Percentiles rank a stretch among this genome's conserved stretches.
phyloP scores from a whole-genome alignment of 2,329 filamentous ascomycete species.

The Hymenoscyphus albidus region DNA sequence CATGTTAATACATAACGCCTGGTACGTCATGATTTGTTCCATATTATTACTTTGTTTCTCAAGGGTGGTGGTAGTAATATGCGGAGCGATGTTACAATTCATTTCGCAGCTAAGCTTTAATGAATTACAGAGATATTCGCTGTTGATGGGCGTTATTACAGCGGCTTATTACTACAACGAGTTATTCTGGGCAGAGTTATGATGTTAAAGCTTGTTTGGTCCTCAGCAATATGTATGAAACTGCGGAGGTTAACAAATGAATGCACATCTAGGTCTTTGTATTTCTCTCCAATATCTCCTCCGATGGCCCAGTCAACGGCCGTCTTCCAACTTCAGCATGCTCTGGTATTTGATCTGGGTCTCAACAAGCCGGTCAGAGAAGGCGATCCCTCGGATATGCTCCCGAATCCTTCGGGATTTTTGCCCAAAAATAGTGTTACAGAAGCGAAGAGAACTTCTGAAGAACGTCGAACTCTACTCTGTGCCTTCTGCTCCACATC shows the following conservation, averaged over 20 bases:
- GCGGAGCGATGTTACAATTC: too few species aligned
- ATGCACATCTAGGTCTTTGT: constrained; percentile 16
- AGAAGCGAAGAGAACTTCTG: constrained; percentile 17
- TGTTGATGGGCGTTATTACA: too few species aligned
- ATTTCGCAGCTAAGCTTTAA: too few species aligned
- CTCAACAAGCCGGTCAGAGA: constrained; percentile 20
- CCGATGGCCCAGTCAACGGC: constrained; percentile 19
- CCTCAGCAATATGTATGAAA: neutral
- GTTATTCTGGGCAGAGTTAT: too few species aligned
- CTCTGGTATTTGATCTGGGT: constrained; percentile 25
- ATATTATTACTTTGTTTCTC: neutral
- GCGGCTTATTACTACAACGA: too few species aligned
- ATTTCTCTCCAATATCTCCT: constrained; percentile 18
- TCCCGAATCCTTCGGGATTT: constrained; percentile 8
- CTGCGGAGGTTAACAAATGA: neutral
- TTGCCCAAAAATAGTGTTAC: constrained; percentile 10
- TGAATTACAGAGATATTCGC: too few species aligned
- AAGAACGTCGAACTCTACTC: constrained; percentile 24
- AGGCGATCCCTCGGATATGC: constrained; percentile 15
- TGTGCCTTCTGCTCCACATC: constrained; percentile 21
- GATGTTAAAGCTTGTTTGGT: neutral
- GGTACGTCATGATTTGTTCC: constrained; percentile 15
- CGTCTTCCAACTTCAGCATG: constrained; percentile 21
- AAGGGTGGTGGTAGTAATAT: neutral
- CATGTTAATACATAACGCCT: constrained; percentile 25